Percentiles rank a stretch among this genome's conserved stretches.
phyloP scores from a whole-genome alignment of 2,329 filamentous ascomycete genomes.

The Neocucurbitaria cava region DNA sequence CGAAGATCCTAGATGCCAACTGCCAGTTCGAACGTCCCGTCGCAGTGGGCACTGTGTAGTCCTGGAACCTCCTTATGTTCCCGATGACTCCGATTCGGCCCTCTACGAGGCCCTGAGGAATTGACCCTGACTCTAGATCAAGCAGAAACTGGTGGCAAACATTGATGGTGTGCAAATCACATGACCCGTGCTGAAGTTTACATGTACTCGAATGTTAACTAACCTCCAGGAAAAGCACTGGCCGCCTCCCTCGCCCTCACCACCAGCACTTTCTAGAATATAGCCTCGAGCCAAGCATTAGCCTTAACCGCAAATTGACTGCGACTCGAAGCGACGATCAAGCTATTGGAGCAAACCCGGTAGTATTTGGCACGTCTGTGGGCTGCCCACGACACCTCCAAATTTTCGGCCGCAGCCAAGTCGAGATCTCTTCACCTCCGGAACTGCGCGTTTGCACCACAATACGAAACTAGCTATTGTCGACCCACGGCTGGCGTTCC shows the following conservation, averaged over 20 bases:
- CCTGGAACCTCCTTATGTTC: too few species aligned
- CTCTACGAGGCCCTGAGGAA: neutral
- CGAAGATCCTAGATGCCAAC: too few species aligned
- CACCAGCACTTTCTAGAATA: neutral
- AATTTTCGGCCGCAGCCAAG: conserved; percentile 2
- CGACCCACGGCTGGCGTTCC: neutral
- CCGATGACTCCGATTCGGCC: too few species aligned
- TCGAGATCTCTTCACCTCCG: conserved; percentile 14
- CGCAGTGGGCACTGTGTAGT: too few species aligned
- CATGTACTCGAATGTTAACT: neutral
- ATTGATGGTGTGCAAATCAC: neutral
- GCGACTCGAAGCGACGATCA: neutral
- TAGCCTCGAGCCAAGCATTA: neutral
- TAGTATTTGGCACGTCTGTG: neutral
- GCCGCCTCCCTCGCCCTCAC: neutral
- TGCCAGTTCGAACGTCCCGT: too few species aligned
- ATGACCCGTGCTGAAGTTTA: neutral
- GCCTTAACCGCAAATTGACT: neutral
- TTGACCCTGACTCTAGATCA: neutral
- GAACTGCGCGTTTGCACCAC: conserved; percentile 5
- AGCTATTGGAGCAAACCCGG: neutral
- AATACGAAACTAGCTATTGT: conserved; percentile 3
- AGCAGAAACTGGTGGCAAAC: neutral
- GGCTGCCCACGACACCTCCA: neutral
- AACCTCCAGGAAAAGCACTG: neutral